Evolutionary conservation across 441 rosid species (phyloP).

Genomic region (Adansonia madagascariensis): DNA sequence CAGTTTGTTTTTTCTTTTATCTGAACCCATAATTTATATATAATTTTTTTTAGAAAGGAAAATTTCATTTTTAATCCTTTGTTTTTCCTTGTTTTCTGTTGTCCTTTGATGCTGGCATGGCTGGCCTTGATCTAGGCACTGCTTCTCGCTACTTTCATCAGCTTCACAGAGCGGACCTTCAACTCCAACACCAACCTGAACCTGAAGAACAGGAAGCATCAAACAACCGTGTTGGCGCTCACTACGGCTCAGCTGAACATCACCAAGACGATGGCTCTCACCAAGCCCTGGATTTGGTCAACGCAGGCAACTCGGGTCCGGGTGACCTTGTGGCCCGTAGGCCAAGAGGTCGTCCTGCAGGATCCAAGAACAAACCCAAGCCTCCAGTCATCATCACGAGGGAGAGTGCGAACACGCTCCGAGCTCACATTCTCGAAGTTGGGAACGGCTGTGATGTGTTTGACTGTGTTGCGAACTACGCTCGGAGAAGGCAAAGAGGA

Average conservation of each 20-base stretch:
- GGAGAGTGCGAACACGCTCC: conserved; percentile 89
- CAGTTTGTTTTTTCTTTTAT: conserved; percentile 48
- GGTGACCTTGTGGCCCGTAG: conserved; percentile 51
- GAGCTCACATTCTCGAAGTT: conserved; percentile 93
- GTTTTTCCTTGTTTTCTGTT: conserved; percentile 39
- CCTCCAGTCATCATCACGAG: conserved; percentile 91
- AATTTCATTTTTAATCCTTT: conserved; percentile 29
- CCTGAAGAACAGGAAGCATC: conserved; percentile 44
- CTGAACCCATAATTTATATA: conserved; percentile 26
- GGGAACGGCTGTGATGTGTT: conserved; percentile 88
- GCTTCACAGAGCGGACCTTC: conserved; percentile 75
- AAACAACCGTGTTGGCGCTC: conserved; percentile 34
- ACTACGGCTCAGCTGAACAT: conserved; percentile 36
- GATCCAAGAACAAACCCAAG: conserved; percentile 86
- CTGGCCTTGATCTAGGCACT: conserved; percentile 84
- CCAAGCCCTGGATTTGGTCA: conserved; percentile 54
- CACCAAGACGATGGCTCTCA: conserved; percentile 41
- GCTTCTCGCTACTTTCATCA: conserved; percentile 76
- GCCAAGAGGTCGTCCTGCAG: conserved; percentile 90
- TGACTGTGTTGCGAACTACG: conserved; percentile 79
- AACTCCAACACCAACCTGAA: conserved; percentile 53
- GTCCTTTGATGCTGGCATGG: conserved; percentile 52
- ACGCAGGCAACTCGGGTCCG: conserved; percentile 33
- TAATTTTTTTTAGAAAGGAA: neutral
- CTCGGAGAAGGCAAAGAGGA: conserved; percentile 85